Evolutionary conservation across 768 basidiomycete genomes (phyloP).

Genomic region (Leccinum fibrillosum): DNA sequence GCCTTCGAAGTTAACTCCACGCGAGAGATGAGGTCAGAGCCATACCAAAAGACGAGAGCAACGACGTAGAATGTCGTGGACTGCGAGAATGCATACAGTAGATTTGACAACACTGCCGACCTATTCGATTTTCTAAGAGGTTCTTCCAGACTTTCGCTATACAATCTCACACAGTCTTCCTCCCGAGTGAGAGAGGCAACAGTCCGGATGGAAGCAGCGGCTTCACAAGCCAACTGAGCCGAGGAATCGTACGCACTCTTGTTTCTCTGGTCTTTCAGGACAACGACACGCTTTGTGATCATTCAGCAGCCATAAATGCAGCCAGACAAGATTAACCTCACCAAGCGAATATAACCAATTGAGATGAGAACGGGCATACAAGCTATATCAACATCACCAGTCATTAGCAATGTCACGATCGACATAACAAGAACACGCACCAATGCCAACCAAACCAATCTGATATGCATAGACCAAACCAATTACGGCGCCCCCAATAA

Average conservation of each 20-base stretch:
- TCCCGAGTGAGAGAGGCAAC: slow-evolving; percentile 89
- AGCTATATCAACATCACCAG: slow-evolving; percentile 31
- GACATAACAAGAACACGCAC: too few species aligned
- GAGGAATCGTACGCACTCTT: slow-evolving; percentile 76
- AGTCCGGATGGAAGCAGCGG: slow-evolving; percentile 85
- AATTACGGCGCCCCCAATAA: too few species aligned
- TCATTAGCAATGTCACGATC: too few species aligned
- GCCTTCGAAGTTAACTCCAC: slow-evolving; percentile 35
- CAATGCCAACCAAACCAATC: too few species aligned
- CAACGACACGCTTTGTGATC: slow-evolving; percentile 63
- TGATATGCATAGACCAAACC: too few species aligned
- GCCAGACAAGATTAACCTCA: slow-evolving; percentile 18
- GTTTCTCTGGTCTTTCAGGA: slow-evolving; percentile 81
- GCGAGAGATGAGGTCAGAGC: slow-evolving; percentile 56
- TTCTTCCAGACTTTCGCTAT: slow-evolving; percentile 66
- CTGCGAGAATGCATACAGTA: slow-evolving; percentile 74
- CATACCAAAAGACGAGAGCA: slow-evolving; percentile 80
- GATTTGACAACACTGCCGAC: slow-evolving; percentile 60
- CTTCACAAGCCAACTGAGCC: slow-evolving; percentile 90
- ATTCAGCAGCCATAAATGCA: slow-evolving; percentile 1
- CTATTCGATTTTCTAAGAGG: slow-evolving; percentile 66
- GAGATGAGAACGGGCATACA: slow-evolving; percentile 68
- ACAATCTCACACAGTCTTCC: slow-evolving; percentile 67
- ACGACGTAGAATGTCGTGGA: slow-evolving; percentile 76
- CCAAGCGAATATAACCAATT: slow-evolving; percentile 80